Evolutionary conservation across 306 rosid genomes (phyloP).

Genomic region (Fragaria vesca): DNA sequence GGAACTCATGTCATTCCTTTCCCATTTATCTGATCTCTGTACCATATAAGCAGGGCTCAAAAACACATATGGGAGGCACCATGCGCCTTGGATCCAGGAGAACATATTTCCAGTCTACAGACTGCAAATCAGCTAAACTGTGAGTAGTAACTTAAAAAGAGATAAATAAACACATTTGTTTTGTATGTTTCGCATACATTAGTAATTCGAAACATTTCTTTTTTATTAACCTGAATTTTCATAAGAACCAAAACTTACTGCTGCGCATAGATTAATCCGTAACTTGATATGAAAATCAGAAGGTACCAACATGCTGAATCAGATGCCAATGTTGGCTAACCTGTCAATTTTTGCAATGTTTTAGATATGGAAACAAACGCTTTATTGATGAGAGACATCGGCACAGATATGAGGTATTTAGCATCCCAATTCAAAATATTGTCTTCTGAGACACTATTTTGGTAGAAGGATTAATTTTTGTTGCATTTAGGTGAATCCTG

Average conservation of each 20-base stretch:
- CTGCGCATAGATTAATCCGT: neutral
- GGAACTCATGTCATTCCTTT: neutral
- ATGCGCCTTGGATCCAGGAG: slow-evolving; percentile 97
- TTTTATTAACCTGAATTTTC: neutral
- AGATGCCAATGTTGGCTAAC: slow-evolving; percentile 15
- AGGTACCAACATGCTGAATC: neutral
- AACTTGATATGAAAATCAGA: slow-evolving; percentile 11
- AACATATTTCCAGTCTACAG: slow-evolving; percentile 66
- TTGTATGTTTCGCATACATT: neutral
- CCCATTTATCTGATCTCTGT: slow-evolving; percentile 19
- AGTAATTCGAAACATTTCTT: neutral
- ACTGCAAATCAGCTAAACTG: slow-evolving; percentile 82
- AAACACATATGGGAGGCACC: slow-evolving; percentile 96
- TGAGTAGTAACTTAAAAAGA: slow-evolving; percentile 36
- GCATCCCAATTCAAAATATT: neutral
- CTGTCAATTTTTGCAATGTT: slow-evolving; percentile 14
- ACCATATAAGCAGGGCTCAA: slow-evolving; percentile 63
- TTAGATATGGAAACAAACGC: slow-evolving; percentile 42
- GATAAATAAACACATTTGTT: neutral
- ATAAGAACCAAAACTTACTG: neutral
- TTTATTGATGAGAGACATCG: slow-evolving; percentile 50
- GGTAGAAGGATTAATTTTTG: slow-evolving; percentile 1
- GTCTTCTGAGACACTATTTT: neutral
- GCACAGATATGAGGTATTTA: slow-evolving; percentile 51
- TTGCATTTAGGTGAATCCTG: slow-evolving; percentile 43